Evolutionary conservation across 176 grass and related monocot species (phyloP), one percentile per base, ranked within the genome.

Genomic region (Lolium rigidum): DNA sequence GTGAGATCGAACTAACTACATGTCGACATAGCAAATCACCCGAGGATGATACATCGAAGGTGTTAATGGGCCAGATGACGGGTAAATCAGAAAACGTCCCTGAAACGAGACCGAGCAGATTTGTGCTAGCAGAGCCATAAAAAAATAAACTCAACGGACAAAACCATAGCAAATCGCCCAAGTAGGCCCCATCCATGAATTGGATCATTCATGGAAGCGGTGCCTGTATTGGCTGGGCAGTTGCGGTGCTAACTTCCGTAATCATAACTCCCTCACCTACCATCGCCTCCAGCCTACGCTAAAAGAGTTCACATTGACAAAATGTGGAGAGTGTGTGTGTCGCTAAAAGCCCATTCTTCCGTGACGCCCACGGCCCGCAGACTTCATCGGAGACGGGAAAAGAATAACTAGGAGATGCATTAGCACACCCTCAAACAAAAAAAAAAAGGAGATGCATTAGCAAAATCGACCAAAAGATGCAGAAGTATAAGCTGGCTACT

Each of bases 261-360:
- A 75, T 75, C 57, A 44, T 87, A 64, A 81, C 56, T 87, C 25
- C 55, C 18, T 61, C 11, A 86, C 77, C 76, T 44, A 72, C 66
- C 7, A 12, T 50, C 10, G 48, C 74, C 6, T 7, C 62, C 62
- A 6, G 10, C 4, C 18, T 18, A 61, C 9, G 9, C 58, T 4
- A 5, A 22, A 5, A 18, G 54, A 6, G 11, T 28, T 6, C 24
- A 64, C 24, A 64, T 15, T 64, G 61, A 6, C 61, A 28, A 64
- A 63, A 26, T 26, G 24, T 15, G 13, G 25, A 65, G 12, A 28
- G 25, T 5, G 61, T 1, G 11, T 65, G 26, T 31, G 25, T 31
- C 25, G 62, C 25, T 13, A 5, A 65, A 65, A 65, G 62, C 25
- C 25, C 26, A 28, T 15, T 64, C 61, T 64, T 64, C 61, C 1